Evolutionary conservation across 1,284 basidiomycete species (phyloP), one percentile per base, ranked within the genome.

Genomic region (Moesziomyces antarcticus): DNA sequence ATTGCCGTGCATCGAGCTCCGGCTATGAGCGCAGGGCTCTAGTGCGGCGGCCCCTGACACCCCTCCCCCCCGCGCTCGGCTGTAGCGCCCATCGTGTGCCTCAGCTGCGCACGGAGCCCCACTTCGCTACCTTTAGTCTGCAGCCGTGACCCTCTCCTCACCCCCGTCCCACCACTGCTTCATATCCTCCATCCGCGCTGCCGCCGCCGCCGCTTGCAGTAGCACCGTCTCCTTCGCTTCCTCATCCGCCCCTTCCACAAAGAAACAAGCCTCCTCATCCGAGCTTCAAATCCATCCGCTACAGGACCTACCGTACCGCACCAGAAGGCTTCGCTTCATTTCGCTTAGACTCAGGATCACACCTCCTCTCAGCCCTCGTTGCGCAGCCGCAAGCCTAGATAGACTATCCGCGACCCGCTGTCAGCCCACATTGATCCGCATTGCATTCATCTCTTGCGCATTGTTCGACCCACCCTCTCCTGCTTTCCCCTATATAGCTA

Each of bases 41-140:
- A 33, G 30, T 33, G 30, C 13, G 30, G 30, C 30, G 30, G 30
- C 30, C 30, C 30, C 30, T 33, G 30, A 33, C 30, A 33, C 30
- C 30, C 30, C 25, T 6, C 25, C 6, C 25, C 25, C 25, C 30
- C 10, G 30, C 30, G 10, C 30, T 33, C 30, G 30, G 10, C 30
- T 33, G 10, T 5, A 33, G 30, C 30, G 30, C 37, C 18, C 37
- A 5, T 16, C 7, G 13, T 14, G 37, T 40, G 16, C 16, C 37
- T 40, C 6, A n/a, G 37, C 37, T 6, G 33, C 50, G 56, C 63
- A 52, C 56, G 49, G 56, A 48, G 52, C 52, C 48, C 63, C 63
- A 24, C 47, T 52, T 18, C 33, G 43, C 40, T 33, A 33, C 30
- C 3, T 33, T 46, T 35, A 51, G 45, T 37, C 24, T 44, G 40